phyloP scores from a whole-genome alignment of 2,329 filamentous ascomycete species.

The Didymella pinodella region DNA sequence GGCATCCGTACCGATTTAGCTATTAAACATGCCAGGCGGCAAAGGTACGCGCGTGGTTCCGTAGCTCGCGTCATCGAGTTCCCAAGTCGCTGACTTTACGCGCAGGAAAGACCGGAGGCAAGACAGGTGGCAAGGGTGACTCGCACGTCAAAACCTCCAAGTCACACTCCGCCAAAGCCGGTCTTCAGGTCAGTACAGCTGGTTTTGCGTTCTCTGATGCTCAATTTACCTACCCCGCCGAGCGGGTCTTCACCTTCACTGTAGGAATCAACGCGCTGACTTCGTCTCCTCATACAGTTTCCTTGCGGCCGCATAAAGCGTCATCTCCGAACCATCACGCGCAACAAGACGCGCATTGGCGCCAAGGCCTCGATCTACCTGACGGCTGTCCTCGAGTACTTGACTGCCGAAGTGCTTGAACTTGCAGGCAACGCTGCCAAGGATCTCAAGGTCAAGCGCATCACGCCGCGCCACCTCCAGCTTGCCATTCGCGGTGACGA shows the following conservation, averaged over 20 bases:
- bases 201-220: slow-evolving; percentile 26
- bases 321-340: slow-evolving; percentile 98
- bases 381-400: slow-evolving; percentile 96
- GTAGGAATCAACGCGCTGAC: slow-evolving; percentile 38
- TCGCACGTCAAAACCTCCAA: slow-evolving; percentile 88
- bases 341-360: slow-evolving; percentile 99
- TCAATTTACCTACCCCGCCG: slow-evolving; percentile 33
- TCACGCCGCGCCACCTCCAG: slow-evolving; percentile 96
- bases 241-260: slow-evolving; percentile 18
- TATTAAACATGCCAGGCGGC: slow-evolving; percentile 74
- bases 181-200: slow-evolving; percentile 80
- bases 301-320: slow-evolving; percentile 99
- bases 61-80: slow-evolving; percentile 31
- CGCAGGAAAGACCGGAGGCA: slow-evolving; percentile 73
- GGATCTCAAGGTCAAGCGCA: slow-evolving; percentile 99
- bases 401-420: slow-evolving; percentile 97
- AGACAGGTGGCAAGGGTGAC: slow-evolving; percentile 83
- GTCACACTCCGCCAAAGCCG: slow-evolving; percentile 91
- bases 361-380: slow-evolving; percentile 99
- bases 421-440: slow-evolving; percentile 98
- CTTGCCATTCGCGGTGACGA: slow-evolving; percentile 98
- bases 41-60: slow-evolving; percentile 77
- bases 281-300: slow-evolving; percentile 68
- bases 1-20: slow-evolving; percentile 31
- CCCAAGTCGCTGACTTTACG: slow-evolving; percentile 31